A percentile compares a stretch with the other conserved stretches of the same genome.
Evolutionary conservation across 495 filamentous ascomycete species (phyloP).

Genomic region (Daldinia childiae): DNA sequence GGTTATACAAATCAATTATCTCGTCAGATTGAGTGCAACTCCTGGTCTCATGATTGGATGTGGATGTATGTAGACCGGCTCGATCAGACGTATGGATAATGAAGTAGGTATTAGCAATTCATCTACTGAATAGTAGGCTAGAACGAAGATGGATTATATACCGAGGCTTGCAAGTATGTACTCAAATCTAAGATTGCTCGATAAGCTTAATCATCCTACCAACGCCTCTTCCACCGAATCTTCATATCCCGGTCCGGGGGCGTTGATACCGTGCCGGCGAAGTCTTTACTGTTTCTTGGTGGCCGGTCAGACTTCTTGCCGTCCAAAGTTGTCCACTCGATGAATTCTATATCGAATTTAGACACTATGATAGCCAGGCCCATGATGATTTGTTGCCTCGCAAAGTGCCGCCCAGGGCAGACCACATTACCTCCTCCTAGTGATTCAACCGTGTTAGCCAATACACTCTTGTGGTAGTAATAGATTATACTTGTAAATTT

Average conservation of each 20-base stretch:
- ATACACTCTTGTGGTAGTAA: neutral
- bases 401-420: constrained; percentile 60
- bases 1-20: neutral
- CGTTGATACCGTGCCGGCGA: constrained; percentile 36
- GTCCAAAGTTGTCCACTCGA: constrained; percentile 40
- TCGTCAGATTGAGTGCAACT: neutral
- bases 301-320: constrained; percentile 37
- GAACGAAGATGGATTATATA: neutral
- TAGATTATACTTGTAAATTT: neutral
- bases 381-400: constrained; percentile 60
- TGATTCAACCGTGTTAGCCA: neutral
- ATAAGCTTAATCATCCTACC: neutral
- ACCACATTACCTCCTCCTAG: constrained; percentile 53
- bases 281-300: constrained; percentile 31
- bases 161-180: neutral
- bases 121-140: neutral
- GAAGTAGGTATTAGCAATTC: neutral
- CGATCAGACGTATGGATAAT: neutral
- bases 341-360: constrained; percentile 63
- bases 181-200: neutral
- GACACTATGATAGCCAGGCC: constrained; percentile 59
- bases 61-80: neutral
- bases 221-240: constrained; percentile 36
- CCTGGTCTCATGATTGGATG: neutral
- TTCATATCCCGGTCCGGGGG: constrained; percentile 50